Evolutionary conservation across 768 basidiomycete species (phyloP), one percentile per base, ranked within the genome.

Genomic region (Cubamyces sp.): DNA sequence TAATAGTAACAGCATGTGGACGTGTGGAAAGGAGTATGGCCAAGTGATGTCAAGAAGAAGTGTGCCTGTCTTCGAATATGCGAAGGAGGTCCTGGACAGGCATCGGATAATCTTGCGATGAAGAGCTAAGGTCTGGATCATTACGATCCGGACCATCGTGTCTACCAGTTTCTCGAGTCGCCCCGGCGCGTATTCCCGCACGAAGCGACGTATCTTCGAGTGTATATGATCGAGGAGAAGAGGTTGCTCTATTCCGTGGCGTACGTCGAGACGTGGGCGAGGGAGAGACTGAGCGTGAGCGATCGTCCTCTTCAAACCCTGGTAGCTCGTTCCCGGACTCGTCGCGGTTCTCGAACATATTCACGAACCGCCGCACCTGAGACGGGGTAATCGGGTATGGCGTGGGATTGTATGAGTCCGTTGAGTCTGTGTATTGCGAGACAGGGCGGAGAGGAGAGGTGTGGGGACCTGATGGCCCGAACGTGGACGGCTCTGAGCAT

Each of bases 331-430:
- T 63, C n/a, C 62, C 62, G 15, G 25, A 40, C 18, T 63, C 62
- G 56, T 63, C 62, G 5, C 62, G 42, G 16, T 40, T 28, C 16
- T 54, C 19, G 45, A 63, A 63, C 56, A 63, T 63, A 37, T 57
- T 43, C 8, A 45, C 18, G 23, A 63, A 63, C 7, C 14, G 41
- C 23, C 55, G 62, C 14, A 58, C 7, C 19, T 63, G 56, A 2
- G 56, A 37, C 9, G 55, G 62, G 12, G 51, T 57, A 2, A n/a
- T 26, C 5, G 56, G 19, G n/a, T 42, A 47, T 1, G 61, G 21
- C 30, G 25, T 19, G 12, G 9, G 8, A 14, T 41, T 12, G 40
- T 39, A 51, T 14, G 61, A 43, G 19, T 5, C 21, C 11, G 61
- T 45, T 11, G 54, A 49, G 9, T 62, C 16, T 23, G 54, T 50